Base-by-base conservation (phyloP, 2,329 filamentous ascomycete genomes). In the Monilinia aucupariae region DNA sequence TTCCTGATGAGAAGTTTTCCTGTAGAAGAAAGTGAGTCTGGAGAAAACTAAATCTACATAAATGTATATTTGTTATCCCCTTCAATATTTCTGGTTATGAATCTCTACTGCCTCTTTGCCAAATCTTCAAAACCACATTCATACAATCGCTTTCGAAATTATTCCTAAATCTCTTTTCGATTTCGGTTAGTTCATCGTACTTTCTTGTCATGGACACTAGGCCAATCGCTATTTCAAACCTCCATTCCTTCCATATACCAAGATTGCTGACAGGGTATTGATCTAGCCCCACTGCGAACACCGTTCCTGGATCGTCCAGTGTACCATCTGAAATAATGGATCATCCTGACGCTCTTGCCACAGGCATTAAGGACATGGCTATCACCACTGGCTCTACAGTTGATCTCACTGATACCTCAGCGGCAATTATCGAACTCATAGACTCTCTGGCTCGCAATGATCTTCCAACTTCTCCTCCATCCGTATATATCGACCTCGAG, bases 401-500 rank as follows among this genome's bases (percentile, higher is more conserved):
- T 39, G 15, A 22, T 25, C 37, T 62, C 20, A 53, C 43, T 20
- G 60, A 62, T 27, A 62, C 60, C 25, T 37, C 25, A 10, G 52
- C n/a, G 10, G 55, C n/a, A 17, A 52, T 63, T 12, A 39, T 39
- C 45, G 34, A 53, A 27, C 62, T 61, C 20, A 39, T 64, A n/a
- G 58, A 64, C 27, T 41, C 41, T 2, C 30, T 64, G 27, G 56
- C 47, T 20, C 34, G 15, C 9, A 41, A 51, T 27, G 62, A 59
- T 43, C 62, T 70, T 4, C 69, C 71, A 4, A 68, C 63, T 37
- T 54, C 58, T 12, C 72, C 72, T 7, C 73, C 74, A 3, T 71
- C 73, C 13, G 67, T 80, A 6, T 80, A 75, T 66, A 47, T 80
- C n/a, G 78, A 80, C 56, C 64, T 80, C 1, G 78, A 81, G 69